Base-by-base conservation (phyloP, 805 yeast species). In the Kodamaea kakaduensis region DNA sequence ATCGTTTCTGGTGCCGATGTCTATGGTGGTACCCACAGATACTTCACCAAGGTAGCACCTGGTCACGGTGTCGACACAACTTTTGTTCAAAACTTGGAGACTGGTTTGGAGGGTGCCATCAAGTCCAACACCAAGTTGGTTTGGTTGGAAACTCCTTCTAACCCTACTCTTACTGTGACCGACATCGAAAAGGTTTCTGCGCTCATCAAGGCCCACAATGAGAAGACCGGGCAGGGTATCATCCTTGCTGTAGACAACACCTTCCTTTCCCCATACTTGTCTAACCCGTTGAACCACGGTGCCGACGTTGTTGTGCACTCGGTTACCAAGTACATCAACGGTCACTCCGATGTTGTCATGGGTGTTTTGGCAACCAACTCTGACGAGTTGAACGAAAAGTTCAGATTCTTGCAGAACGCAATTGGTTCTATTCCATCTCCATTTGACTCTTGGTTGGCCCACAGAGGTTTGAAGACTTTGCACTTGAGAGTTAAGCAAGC, bases 391-490 rank as follows among this genome's bases (percentile, higher is more conserved):
- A 77, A 77, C 63, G 78, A 78, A 48, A 68, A 70, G 52, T 71
- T 80, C 61, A 71, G 84, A 42, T 85, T 84, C 69, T 71, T 85
- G 60, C 95, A 86, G 63, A 85, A 85, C 52, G 94, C 95, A 45
- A 69, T 84, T 51, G 96, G 95, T 43, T 87, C 94, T 17, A 75
- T 86, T 44, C 94, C 95, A 45, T 84, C 94, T 14, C 85, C 95
- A 36, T 87, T 86, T 58, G 95, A 87, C 65, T 75, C 87, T 26
- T 86, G 95, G 95, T 78, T 85, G 59, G 89, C 94, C 37, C 95
- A 85, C 71, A 75, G 96, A 59, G 95, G 95, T 55, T 71, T 86
- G 55, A 86, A 84, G 73, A 86, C 95, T 26, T 70, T 85, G 54
- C 93, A 84, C 54, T 69, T 86, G 62, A 76, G 96, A 60, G 82